Base-by-base conservation (phyloP, 129 eudicot genomes). In the Helichrysum umbraculigerum region DNA sequence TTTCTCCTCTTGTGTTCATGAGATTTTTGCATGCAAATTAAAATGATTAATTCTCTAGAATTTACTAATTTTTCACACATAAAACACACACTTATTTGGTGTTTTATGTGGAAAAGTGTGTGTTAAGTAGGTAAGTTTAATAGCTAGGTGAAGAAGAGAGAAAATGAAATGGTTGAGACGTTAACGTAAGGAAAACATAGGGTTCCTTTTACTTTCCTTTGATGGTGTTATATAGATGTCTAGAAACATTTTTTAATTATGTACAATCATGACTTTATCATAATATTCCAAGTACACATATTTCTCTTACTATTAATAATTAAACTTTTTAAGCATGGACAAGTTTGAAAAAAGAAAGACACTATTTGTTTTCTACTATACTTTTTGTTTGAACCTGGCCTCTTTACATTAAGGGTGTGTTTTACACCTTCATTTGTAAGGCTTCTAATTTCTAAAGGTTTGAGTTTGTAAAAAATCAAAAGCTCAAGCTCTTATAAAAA, bases 1-100 rank as follows among this genome's bases (percentile, higher is more conserved):
- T 78, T 78, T 54, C 10, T 78, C 39, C 82, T 76, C 78, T 86
- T 61, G 57, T 71, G 85, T 87, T 92, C 97, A 92, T 92, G 92
- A 85, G 86, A 87, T 70, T 71, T 63, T 28, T 78, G 76, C 82
- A 71, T 67, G 60, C 75, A 68, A 73, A 68, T 77, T 47, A 73
- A 68, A n/a, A 35, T 60, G 7, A 25, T 25, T 74, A 67, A 15
- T 35, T 68, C 56, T 37, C 56, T 68, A 30, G 35, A 68, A 35
- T 10, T 66, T 25, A 15, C 28, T 35, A 30, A 4, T 5, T 21
- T 16, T 16, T 32, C 30, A 3, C 66, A 11, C n/a, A 25, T 61
- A 61, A 61, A 12, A 61, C 33, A 61, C 35, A 10, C 66, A 61
- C 35, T 25, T 25, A 25, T 25, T 25, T 25, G 28, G 28, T 59